These are phyloP conservation scores for Geranium incanum DNA, from an alignment of 441 rosid genomes.

Conservation along the genomic window DNA sequence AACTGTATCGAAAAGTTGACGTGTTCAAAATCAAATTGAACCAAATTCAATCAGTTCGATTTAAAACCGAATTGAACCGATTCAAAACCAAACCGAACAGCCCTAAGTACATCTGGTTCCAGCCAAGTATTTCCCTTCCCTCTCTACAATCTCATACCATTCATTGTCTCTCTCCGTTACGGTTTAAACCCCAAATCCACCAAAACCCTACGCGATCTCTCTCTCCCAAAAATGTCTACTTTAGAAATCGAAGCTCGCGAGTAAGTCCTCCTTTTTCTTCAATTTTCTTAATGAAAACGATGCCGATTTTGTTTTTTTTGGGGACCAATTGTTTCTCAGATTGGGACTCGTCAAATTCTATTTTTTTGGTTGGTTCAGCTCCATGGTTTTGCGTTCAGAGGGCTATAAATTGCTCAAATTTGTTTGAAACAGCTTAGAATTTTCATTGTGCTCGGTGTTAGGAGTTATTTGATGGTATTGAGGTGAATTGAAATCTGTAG, in stretches of 20 bases:
- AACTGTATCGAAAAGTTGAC: too few species aligned
- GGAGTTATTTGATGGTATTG: neutral
- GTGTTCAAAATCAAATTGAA: too few species aligned
- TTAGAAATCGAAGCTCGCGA: conserved; percentile 94
- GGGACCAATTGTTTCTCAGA: neutral
- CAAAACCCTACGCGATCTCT: conserved; percentile 1
- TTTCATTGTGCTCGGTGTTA: neutral
- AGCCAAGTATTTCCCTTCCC: neutral
- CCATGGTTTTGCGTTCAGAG: neutral
- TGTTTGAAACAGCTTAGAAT: neutral
- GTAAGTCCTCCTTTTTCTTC: conserved; percentile 35
- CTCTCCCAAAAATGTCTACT: conserved; percentile 41
- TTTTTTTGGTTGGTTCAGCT: neutral
- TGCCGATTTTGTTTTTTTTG: neutral
- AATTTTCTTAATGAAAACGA: neutral
- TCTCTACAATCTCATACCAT: neutral
- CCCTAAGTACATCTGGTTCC: neutral
- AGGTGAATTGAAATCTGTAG: neutral
- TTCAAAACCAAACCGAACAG: too few species aligned
- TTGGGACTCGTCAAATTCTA: conserved; percentile 6
- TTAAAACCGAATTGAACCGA: too few species aligned
- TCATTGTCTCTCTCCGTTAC: neutral
- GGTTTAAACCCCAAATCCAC: conserved; percentile 8
- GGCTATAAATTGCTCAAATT: neutral
- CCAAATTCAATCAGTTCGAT: too few species aligned